Evolutionary conservation across 305 asterid genomes (phyloP).

Genomic region (Andrographis paniculata): DNA sequence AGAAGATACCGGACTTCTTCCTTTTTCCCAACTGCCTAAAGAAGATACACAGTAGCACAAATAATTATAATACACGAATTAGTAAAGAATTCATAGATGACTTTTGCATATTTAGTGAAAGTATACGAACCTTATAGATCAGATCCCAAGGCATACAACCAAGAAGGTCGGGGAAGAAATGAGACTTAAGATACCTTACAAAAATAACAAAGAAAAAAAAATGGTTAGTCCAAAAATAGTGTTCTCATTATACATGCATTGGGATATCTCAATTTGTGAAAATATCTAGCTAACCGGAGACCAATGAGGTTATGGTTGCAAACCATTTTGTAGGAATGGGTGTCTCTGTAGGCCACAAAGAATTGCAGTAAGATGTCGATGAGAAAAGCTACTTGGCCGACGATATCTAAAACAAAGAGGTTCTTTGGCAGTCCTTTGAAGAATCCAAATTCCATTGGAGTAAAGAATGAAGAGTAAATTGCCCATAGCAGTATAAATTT

Average conservation of each 20-base stretch:
- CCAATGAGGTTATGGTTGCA: slow-evolving; percentile 54
- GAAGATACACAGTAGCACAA: background rate
- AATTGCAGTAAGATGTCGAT: slow-evolving; percentile 66
- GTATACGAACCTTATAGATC: slow-evolving; percentile 57
- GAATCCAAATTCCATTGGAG: slow-evolving; percentile 92
- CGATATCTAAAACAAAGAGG: slow-evolving; percentile 64
- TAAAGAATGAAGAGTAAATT: slow-evolving; percentile 72
- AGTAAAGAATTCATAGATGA: background rate
- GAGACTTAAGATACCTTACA: slow-evolving; percentile 58
- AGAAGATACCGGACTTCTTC: slow-evolving; percentile 78
- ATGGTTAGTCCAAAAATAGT: background rate
- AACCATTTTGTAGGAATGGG: slow-evolving; percentile 67
- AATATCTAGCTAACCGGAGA: slow-evolving; percentile 31
- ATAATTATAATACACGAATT: background rate
- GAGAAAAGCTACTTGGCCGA: slow-evolving; percentile 71
- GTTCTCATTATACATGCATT: no score
- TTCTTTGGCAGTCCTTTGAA: slow-evolving; percentile 76
- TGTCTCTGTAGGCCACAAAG: slow-evolving; percentile 73
- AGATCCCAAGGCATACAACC: slow-evolving; percentile 93
- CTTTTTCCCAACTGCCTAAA: slow-evolving; percentile 27
- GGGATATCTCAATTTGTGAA: background rate
- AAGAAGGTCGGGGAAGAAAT: slow-evolving; percentile 59
- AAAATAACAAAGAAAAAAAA: background rate
- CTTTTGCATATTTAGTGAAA: no score
- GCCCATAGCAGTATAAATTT: slow-evolving; percentile 86